Evolutionary conservation across 805 yeast species (phyloP).

Genomic region (Schizosaccharomyces octosporus): DNA sequence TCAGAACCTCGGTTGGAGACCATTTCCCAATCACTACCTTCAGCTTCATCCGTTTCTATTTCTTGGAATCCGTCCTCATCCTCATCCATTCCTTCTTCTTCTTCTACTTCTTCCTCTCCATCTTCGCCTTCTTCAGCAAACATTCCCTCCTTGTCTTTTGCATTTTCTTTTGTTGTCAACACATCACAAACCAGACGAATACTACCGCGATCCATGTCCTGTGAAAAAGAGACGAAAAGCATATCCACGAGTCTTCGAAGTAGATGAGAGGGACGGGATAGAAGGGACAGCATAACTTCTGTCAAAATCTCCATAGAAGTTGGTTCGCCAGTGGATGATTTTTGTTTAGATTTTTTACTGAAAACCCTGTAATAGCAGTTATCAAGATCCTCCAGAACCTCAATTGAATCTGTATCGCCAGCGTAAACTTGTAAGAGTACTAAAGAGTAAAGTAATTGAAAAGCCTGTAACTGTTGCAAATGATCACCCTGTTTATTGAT

Average conservation of each 20-base stretch:
- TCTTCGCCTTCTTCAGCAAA: slow-evolving; percentile 17
- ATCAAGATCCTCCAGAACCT: slow-evolving; percentile 48
- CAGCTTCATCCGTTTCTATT: slow-evolving; percentile 8
- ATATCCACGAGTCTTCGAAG: slow-evolving; percentile 31
- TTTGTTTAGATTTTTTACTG: neutral
- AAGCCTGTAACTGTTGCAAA: slow-evolving; percentile 26
- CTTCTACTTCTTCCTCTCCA: slow-evolving; percentile 11
- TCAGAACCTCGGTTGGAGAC: slow-evolving; percentile 1
- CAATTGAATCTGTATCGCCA: slow-evolving; percentile 49
- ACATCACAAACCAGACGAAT: slow-evolving; percentile 29
- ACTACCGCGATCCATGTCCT: slow-evolving; percentile 21
- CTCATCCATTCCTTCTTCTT: slow-evolving; percentile 6
- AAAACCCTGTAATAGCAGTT: slow-evolving; percentile 22
- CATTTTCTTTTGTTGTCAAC: slow-evolving; percentile 41
- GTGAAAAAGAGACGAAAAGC: slow-evolving; percentile 34
- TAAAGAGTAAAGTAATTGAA: slow-evolving; percentile 57
- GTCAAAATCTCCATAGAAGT: slow-evolving; percentile 25
- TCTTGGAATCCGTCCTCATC: slow-evolving; percentile 9
- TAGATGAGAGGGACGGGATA: slow-evolving; percentile 32
- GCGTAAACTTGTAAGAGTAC: slow-evolving; percentile 51
- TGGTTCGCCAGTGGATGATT: slow-evolving; percentile 7
- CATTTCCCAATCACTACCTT: slow-evolving; percentile 2
- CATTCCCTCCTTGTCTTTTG: slow-evolving; percentile 36
- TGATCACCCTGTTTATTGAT: slow-evolving; percentile 16
- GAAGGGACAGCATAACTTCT: slow-evolving; percentile 32